These are phyloP conservation scores for Coemansia sp. DNA, from an alignment of 192 early-diverging fungal species.

Conservation along the genomic window DNA sequence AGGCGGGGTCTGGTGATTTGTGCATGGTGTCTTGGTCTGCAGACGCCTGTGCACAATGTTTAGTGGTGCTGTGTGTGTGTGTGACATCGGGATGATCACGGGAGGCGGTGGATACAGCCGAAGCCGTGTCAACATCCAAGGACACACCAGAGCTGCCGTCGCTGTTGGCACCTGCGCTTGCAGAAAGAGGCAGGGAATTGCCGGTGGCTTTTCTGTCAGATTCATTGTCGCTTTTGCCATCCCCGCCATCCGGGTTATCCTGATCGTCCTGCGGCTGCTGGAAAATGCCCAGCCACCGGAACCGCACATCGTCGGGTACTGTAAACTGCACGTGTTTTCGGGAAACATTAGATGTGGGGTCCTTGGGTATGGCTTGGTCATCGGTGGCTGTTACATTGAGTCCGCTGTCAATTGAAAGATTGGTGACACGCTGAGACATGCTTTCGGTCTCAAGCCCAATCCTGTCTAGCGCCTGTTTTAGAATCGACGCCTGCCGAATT, in stretches of 20 bases:
- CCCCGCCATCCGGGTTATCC: conserved; percentile 2
- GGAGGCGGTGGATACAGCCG: not conserved
- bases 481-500: conserved; percentile 52
- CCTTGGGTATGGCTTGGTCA: too few relatives aligned
- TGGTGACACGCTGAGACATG: conserved; percentile 34
- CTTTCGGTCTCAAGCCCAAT: conserved; percentile 36
- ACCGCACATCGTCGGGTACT: conserved; percentile 53
- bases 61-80: not conserved
- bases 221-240: conserved; percentile 5
- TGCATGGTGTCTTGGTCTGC: not conserved
- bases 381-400: not conserved
- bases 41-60: not conserved
- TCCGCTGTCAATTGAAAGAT: conserved; percentile 12
- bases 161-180: not conserved
- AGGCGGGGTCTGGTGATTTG: not conserved
- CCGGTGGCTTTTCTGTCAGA: not conserved
- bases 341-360: not conserved
- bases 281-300: conserved; percentile 55
- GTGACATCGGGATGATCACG: not conserved
- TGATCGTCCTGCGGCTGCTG: conserved; percentile 41
- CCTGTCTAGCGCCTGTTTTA: conserved; percentile 47
- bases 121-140: not conserved
- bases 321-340: conserved; percentile 45
- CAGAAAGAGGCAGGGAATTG: not conserved
- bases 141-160: not conserved